These are phyloP conservation scores for Rhodotorula glutinis DNA, from an alignment of 1,284 basidiomycete genomes.

Conservation along the genomic window DNA sequence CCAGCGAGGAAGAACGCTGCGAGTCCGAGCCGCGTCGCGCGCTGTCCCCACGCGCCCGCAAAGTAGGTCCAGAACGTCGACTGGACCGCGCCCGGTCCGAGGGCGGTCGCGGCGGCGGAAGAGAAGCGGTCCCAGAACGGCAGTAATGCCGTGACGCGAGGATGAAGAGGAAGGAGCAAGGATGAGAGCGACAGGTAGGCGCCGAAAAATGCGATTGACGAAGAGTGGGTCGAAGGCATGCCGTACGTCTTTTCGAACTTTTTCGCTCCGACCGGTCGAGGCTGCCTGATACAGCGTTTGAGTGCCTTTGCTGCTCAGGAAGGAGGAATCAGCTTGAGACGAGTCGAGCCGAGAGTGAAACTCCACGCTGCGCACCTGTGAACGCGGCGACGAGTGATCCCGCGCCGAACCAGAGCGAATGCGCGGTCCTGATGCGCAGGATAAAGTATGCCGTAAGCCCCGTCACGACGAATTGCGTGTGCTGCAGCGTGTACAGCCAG, in stretches of 20 bases:
- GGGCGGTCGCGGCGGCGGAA: constrained; percentile 1
- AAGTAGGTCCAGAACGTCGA: constrained; percentile 16
- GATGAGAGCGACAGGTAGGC: constrained; percentile 44
- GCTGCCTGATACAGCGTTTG: constrained; percentile 45
- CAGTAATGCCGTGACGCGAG: constrained; percentile 36
- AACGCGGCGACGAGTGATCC: constrained; percentile 44
- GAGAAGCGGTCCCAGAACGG: constrained; percentile 23
- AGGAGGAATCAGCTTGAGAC: neutral
- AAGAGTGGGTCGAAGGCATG: constrained; percentile 48
- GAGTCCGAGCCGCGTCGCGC: constrained; percentile 25
- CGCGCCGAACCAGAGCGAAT: constrained; percentile 42
- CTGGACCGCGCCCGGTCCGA: constrained; percentile 20
- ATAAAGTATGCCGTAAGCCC: constrained; percentile 39
- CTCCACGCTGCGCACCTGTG: constrained; percentile 30
- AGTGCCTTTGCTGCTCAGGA: constrained; percentile 43
- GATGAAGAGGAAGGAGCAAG: constrained; percentile 42
- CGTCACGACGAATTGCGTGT: constrained; percentile 45
- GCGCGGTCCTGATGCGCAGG: constrained; percentile 43
- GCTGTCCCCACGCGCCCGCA: constrained; percentile 23
- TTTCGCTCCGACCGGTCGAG: constrained; percentile 42
- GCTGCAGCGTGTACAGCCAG: constrained; percentile 25
- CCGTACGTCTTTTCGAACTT: constrained; percentile 43
- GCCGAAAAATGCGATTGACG: constrained; percentile 45
- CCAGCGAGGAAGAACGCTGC: constrained; percentile 35
- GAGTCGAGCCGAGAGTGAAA: neutral